Evolutionary conservation across 208 protist genomes (phyloP).

Genomic region (Wallacemonas sp.): DNA sequence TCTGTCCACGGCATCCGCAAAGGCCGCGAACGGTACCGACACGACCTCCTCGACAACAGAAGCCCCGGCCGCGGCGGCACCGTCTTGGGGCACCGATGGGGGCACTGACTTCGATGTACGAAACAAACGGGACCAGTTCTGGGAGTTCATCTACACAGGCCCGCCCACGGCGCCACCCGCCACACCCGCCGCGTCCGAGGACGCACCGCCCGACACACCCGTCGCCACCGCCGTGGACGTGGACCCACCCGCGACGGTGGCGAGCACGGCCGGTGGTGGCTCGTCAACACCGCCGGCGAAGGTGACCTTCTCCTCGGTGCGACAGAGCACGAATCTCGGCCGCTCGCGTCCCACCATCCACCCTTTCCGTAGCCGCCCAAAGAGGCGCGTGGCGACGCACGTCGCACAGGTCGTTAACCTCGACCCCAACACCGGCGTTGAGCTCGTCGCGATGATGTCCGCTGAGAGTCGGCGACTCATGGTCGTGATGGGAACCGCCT

Average conservation of each 20-base stretch:
- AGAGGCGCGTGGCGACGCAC: conserved; percentile 42
- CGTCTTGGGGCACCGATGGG: neutral
- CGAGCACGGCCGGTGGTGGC: no score
- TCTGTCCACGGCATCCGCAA: no score
- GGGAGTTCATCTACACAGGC: neutral
- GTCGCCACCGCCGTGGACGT: neutral
- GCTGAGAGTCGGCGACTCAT: conserved; percentile 73
- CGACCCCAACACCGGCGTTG: conserved; percentile 36
- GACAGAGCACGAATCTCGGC: neutral
- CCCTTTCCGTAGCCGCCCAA: conserved; percentile 47
- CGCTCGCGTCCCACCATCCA: neutral
- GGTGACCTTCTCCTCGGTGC: neutral
- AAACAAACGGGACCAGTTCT: neutral
- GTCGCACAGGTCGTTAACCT: conserved; percentile 51
- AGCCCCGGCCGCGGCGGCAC: neutral
- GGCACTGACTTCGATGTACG: neutral
- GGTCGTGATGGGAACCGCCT: conserved; percentile 78
- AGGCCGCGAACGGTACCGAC: no score
- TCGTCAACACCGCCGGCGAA: neutral
- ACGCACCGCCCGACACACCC: neutral
- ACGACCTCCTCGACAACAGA: neutral
- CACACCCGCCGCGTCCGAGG: neutral
- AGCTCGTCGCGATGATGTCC: conserved; percentile 52
- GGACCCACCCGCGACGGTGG: neutral
- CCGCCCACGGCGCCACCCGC: neutral